These are phyloP conservation scores for Xylaria polymorpha DNA, from an alignment of 2,329 filamentous ascomycete genomes.

Conservation along the genomic window DNA sequence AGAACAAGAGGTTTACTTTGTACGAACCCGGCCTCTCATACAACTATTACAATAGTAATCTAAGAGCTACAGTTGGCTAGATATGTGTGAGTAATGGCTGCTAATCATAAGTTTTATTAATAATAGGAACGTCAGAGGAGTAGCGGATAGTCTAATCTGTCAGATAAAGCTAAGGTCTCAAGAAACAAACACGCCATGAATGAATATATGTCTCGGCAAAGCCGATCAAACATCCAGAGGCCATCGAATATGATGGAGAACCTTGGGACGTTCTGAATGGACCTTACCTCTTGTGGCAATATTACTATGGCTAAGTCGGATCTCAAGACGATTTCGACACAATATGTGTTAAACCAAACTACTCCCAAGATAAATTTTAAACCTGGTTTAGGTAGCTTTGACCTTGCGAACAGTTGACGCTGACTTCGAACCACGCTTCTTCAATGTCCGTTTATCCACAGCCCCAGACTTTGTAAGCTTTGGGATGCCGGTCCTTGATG, in stretches of 20 bases:
- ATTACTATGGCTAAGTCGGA: not conserved
- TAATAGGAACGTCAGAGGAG: not conserved
- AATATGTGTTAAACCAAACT: not conserved
- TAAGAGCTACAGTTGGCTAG: not conserved
- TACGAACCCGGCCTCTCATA: not conserved
- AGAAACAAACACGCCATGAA: not conserved
- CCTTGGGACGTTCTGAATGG: not conserved
- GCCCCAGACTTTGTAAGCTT: slow-evolving; percentile 31
- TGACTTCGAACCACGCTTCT: slow-evolving; percentile 5
- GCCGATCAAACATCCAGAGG: not conserved
- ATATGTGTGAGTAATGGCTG: not conserved
- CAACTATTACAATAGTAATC: not conserved
- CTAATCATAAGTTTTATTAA: not conserved
- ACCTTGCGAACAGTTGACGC: not conserved
- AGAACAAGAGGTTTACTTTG: not conserved
- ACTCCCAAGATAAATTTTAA: not conserved
- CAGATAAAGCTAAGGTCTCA: not conserved
- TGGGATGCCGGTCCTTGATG: not conserved
- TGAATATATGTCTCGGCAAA: not conserved
- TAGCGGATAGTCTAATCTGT: not conserved
- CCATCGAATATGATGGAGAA: not conserved
- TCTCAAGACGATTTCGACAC: not conserved
- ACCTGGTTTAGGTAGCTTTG: not conserved
- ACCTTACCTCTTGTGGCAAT: not conserved
- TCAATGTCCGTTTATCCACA: slow-evolving; percentile 28